Evolutionary conservation across 371 early-diverging fungal genomes (phyloP).

Genomic region (Circinella minor): DNA sequence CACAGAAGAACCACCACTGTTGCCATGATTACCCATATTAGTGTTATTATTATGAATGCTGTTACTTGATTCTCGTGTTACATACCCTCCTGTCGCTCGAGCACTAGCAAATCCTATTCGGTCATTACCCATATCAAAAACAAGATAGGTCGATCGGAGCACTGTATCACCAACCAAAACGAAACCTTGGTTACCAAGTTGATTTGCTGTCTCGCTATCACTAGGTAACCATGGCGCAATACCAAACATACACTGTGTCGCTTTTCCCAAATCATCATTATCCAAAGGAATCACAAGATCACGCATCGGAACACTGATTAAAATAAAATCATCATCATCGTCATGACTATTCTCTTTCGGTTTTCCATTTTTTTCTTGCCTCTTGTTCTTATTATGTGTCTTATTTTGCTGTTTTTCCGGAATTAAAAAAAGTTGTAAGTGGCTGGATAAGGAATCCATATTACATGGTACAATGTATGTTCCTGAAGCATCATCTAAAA

Average conservation of each 20-base stretch:
- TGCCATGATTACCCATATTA: no score
- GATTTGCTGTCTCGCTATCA: not conserved
- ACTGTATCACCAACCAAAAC: conserved; percentile 40
- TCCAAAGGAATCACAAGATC: conserved; percentile 37
- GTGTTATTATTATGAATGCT: no score
- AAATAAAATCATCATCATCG: not conserved
- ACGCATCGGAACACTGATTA: conserved; percentile 26
- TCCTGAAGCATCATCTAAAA: conserved; percentile 23
- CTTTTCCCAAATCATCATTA: conserved; percentile 4
- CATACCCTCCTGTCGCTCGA: not conserved
- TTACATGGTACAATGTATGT: conserved; percentile 29
- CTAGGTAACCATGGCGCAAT: conserved; percentile 30
- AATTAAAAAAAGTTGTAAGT: conserved; percentile 8
- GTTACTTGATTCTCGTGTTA: not conserved
- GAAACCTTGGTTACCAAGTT: conserved; percentile 15
- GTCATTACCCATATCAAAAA: conserved; percentile 38
- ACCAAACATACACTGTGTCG: conserved; percentile 37
- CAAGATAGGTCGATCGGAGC: conserved; percentile 38
- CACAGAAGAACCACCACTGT: no score
- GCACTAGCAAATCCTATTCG: conserved; percentile 38
- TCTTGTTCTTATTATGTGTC: not conserved
- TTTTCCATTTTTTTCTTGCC: not conserved
- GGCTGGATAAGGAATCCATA: conserved; percentile 2
- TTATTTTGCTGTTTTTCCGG: not conserved
- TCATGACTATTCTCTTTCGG: no score